phyloP scores from a whole-genome alignment of 352 stramenopile genomes.

The Sclerospora graminicola region DNA sequence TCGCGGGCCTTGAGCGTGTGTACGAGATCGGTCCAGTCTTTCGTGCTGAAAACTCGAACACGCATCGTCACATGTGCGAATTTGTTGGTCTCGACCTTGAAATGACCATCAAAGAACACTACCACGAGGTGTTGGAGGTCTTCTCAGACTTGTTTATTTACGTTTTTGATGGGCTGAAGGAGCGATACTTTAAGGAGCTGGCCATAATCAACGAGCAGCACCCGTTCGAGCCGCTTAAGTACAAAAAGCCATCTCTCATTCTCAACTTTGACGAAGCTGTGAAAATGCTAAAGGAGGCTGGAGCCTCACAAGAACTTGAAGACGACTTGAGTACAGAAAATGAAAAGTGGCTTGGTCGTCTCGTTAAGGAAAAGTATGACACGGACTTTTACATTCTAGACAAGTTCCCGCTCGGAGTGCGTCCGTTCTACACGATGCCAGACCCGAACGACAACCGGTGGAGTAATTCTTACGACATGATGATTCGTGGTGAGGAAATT shows the following conservation, averaged over 20 bases:
- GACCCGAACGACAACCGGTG: constrained; percentile 89
- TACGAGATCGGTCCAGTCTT: constrained; percentile 99
- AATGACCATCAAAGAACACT: constrained; percentile 99
- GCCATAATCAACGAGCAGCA: constrained; percentile 94
- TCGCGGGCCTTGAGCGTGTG: constrained; percentile 96
- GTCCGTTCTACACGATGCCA: constrained; percentile 99
- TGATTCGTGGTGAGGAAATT: constrained; percentile 99
- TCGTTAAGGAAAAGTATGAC: constrained; percentile 97
- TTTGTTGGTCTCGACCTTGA: constrained; percentile 99
- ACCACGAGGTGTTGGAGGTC: constrained; percentile 96
- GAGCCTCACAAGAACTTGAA: constrained; percentile 59
- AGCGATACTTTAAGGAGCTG: constrained; percentile 91
- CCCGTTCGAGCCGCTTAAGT: constrained; percentile 96
- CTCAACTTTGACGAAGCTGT: constrained; percentile 93
- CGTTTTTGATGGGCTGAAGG: constrained; percentile 98
- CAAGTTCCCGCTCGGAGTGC: constrained; percentile 97
- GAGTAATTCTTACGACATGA: constrained; percentile 99
- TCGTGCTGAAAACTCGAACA: constrained; percentile 99
- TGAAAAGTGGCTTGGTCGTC: constrained; percentile 94
- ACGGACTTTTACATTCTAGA: constrained; percentile 99
- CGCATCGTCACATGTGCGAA: constrained; percentile 98
- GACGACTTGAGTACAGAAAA: constrained; percentile 91
- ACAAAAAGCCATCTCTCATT: constrained; percentile 89
- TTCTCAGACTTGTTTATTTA: constrained; percentile 98
- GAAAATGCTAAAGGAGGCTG: constrained; percentile 84